These are phyloP conservation scores for Yamadazyma triangularis DNA, from an alignment of 1,139 yeast species.

Conservation along the genomic window DNA sequence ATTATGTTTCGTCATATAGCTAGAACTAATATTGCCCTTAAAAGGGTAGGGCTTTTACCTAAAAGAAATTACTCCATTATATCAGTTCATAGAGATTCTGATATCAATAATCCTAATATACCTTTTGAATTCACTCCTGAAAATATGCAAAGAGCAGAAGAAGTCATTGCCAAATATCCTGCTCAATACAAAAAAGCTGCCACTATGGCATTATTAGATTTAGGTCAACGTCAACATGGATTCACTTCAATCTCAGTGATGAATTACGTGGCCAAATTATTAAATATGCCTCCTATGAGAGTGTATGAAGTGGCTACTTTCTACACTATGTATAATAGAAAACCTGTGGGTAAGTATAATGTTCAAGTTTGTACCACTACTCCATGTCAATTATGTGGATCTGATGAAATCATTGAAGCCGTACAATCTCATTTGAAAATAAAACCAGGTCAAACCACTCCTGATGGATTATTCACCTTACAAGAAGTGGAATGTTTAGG, in stretches of 20 bases:
- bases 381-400: constrained; percentile 84
- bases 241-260: constrained; percentile 86
- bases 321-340: constrained; percentile 88
- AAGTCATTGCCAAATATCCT: constrained; percentile 75
- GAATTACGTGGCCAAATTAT: constrained; percentile 84
- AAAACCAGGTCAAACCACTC: constrained; percentile 76
- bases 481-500: constrained; percentile 92
- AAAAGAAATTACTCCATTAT: constrained; percentile 39
- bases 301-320: constrained; percentile 92
- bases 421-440: constrained; percentile 57
- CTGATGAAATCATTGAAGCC: constrained; percentile 73
- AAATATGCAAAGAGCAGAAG: constrained; percentile 66
- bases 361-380: constrained; percentile 88
- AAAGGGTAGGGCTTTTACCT: constrained; percentile 3
- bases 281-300: constrained; percentile 94
- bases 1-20: constrained; percentile 13
- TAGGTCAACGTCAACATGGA: constrained; percentile 87
- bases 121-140: constrained; percentile 75
- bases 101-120: constrained; percentile 60
- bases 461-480: constrained; percentile 71
- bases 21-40: constrained; percentile 1
- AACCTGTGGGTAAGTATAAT: constrained; percentile 83
- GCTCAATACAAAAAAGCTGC: constrained; percentile 86
- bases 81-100: constrained; percentile 71
- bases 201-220: constrained; percentile 79